Conservation (phyloP, 805 yeast species). For the Saccharomycopsis sp. region DNA sequence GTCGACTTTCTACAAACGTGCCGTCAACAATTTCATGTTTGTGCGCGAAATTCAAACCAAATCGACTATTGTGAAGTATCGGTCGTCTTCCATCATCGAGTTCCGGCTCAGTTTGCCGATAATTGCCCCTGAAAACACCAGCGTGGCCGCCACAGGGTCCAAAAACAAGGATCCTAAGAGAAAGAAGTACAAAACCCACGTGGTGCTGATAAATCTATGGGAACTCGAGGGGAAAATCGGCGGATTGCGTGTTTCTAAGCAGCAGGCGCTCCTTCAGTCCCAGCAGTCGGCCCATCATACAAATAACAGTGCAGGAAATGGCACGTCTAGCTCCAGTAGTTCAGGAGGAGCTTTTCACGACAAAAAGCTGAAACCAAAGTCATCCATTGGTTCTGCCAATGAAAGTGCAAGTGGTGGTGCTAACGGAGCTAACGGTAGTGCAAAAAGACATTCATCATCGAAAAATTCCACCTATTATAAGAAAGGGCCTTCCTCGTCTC, state of each 20-base stretch:
- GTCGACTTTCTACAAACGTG: conserved; percentile 42
- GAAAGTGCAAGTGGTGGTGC: background rate
- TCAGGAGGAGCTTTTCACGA: no score
- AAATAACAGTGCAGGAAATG: background rate
- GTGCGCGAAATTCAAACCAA: conserved; percentile 44
- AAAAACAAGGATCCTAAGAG: conserved; percentile 4
- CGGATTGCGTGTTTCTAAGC: conserved; percentile 25
- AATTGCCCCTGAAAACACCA: conserved; percentile 24
- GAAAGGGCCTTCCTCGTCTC: background rate
- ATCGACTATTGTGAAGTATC: conserved; percentile 34
- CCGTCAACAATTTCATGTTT: conserved; percentile 44
- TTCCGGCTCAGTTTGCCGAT: conserved; percentile 37
- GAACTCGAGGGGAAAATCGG: conserved; percentile 36
- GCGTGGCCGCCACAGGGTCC: conserved; percentile 1
- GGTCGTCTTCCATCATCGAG: conserved; percentile 31
- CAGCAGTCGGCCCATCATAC: background rate
- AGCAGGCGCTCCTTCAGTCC: background rate
- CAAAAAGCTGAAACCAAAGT: background rate
- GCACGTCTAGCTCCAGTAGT: conserved; percentile 1
- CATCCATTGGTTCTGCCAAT: background rate
- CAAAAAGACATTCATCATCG: background rate
- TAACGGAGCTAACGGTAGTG: no score
- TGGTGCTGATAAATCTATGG: conserved; percentile 36
- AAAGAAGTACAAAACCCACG: conserved; percentile 32
- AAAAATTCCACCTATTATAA: conserved; percentile 8